Conservation (phyloP, 2,329 filamentous ascomycete genomes). For the Aciculosporium take region DNA sequence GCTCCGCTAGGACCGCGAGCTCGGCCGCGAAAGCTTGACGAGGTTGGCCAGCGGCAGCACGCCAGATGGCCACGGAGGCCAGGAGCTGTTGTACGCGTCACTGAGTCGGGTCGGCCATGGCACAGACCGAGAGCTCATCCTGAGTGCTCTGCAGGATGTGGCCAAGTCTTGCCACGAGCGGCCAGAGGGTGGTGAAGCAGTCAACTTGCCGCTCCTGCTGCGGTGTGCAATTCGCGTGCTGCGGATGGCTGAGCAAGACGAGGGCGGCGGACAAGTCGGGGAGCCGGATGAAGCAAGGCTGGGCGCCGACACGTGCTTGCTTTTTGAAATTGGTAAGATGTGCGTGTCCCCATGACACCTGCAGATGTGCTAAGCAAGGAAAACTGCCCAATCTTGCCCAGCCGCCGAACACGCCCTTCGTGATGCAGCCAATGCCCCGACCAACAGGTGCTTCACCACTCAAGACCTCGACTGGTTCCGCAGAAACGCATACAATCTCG, state of each 20-base stretch:
- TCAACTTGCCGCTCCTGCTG: conserved; percentile 23
- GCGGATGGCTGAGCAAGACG: conserved; percentile 25
- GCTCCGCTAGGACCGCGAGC: conserved; percentile 38
- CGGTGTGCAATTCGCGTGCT: conserved; percentile 40
- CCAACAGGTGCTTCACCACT: conserved; percentile 39
- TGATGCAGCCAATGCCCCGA: conserved; percentile 23
- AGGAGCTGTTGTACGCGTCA: conserved; percentile 63
- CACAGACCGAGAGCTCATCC: conserved; percentile 45
- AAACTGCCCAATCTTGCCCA: conserved; percentile 8
- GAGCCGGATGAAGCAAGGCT: conserved; percentile 6
- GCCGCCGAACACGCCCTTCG: conserved; percentile 17
- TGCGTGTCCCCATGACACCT: background rate
- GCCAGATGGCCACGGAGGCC: conserved; percentile 28
- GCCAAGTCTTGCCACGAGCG: conserved; percentile 13
- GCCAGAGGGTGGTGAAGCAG: conserved; percentile 7
- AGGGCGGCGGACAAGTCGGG: conserved; percentile 10
- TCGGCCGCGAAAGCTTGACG: conserved; percentile 50
- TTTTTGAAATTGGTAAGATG: conserved; percentile 30
- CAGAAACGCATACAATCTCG: conserved; percentile 67
- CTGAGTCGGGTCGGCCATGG: conserved; percentile 58
- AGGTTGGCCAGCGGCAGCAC: conserved; percentile 32
- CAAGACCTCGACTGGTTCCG: conserved; percentile 73
- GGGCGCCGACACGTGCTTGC: conserved; percentile 37
- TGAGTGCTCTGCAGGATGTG: conserved; percentile 22
- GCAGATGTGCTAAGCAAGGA: background rate